These are phyloP conservation scores for Penicillium mononematosum DNA, from an alignment of 495 filamentous ascomycete genomes.

Conservation along the genomic window DNA sequence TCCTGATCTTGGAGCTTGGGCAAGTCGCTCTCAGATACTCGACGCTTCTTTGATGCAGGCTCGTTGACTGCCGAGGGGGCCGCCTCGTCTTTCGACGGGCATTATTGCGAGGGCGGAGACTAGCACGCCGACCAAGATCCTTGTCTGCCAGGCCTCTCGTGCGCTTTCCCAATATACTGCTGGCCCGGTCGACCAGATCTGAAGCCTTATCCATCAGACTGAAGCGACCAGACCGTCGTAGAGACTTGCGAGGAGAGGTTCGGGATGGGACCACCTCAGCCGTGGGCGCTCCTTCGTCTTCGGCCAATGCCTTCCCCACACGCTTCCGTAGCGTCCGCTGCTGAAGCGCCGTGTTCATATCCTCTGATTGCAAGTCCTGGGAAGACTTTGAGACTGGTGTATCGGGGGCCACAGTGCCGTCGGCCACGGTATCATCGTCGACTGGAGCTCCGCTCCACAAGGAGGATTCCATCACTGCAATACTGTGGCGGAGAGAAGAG, in stretches of 20 bases:
- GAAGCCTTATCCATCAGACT: constrained; percentile 46
- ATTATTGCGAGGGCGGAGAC: constrained; percentile 40
- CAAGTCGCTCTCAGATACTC: constrained; percentile 49
- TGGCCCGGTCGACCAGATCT: constrained; percentile 43
- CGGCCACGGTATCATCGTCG: constrained; percentile 33
- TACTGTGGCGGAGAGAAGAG: constrained; percentile 43
- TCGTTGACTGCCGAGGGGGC: constrained; percentile 19
- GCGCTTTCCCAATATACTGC: constrained; percentile 56
- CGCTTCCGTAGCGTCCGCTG: constrained; percentile 48
- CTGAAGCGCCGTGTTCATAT: constrained; percentile 38
- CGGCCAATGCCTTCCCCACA: constrained; percentile 45
- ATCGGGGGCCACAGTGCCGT: constrained; percentile 38
- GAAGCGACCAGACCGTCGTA: constrained; percentile 42
- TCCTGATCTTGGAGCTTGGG: constrained; percentile 43
- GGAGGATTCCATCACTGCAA: constrained; percentile 46
- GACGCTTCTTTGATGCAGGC: constrained; percentile 47
- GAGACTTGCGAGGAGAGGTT: constrained; percentile 20
- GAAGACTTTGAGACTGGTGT: constrained; percentile 45
- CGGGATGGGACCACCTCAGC: constrained; percentile 16
- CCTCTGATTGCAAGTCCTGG: constrained; percentile 40
- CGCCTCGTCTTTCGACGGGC: constrained; percentile 33
- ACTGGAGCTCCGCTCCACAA: constrained; percentile 35
- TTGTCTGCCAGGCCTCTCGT: constrained; percentile 46
- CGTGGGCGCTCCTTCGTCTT: constrained; percentile 40
- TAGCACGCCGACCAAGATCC: constrained; percentile 40